Conservation (phyloP, 2,329 filamentous ascomycete genomes). For the Aspergillus carbonarius region DNA sequence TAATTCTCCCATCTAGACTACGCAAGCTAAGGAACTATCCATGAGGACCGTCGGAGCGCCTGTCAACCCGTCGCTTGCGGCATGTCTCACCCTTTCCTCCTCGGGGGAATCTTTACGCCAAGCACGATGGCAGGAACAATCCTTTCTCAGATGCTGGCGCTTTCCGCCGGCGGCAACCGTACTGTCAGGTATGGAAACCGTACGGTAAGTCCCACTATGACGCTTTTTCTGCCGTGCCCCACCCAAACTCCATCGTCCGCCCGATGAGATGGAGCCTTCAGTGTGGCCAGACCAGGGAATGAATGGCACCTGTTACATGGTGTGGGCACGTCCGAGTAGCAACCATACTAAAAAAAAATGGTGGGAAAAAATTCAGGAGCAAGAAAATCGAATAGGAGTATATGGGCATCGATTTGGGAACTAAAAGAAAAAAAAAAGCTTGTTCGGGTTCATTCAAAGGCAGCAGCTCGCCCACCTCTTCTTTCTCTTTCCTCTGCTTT, state of each 20-base stretch:
- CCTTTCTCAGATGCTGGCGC: not conserved
- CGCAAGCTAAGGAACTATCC: not conserved
- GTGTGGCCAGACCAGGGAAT: conserved; percentile 27
- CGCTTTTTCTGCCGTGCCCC: conserved; percentile 21
- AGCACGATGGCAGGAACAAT: not conserved
- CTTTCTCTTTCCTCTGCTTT: conserved; percentile 5
- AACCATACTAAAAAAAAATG: conserved; percentile 16
- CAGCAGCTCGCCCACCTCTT: conserved; percentile 19
- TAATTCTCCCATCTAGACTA: not conserved
- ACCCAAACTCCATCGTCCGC: conserved; percentile 15
- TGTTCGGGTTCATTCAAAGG: conserved; percentile 23
- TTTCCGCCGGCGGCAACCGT: conserved; percentile 9
- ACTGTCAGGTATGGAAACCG: conserved; percentile 18
- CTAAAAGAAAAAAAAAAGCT: conserved; percentile 12
- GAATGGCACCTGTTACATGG: conserved; percentile 24
- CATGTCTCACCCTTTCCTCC: not conserved
- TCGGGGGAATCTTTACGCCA: conserved; percentile 1
- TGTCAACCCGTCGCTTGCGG: not conserved
- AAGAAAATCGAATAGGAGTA: conserved; percentile 17
- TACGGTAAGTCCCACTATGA: conserved; percentile 30
- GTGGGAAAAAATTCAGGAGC: conserved; percentile 21
- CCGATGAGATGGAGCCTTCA: conserved; percentile 17
- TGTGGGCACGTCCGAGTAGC: conserved; percentile 29
- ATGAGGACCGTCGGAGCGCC: not conserved
- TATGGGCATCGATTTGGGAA: conserved; percentile 9